phyloP scores from a whole-genome alignment of 1,284 basidiomycete genomes.

The Cystobasidium sp. region DNA sequence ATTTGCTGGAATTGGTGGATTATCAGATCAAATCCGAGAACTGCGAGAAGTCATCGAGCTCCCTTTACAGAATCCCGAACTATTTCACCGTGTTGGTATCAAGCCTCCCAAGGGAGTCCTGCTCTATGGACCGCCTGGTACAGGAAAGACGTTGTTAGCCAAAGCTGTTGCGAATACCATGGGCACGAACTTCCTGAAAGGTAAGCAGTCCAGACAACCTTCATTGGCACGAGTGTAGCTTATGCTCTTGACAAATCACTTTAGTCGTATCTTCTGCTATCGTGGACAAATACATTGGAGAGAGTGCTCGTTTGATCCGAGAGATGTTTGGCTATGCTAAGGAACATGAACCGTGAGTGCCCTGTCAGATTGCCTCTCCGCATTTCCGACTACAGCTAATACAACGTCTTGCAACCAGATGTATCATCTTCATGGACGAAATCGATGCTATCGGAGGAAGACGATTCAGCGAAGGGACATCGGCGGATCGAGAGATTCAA shows the following conservation, averaged over 20 bases:
- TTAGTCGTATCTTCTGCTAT: constrained; percentile 95
- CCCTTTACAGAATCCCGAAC: constrained; percentile 93
- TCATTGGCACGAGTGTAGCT: neutral
- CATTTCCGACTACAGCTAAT: neutral
- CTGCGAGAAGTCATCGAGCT: constrained; percentile 97
- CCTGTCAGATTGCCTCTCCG: neutral
- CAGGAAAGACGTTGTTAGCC: constrained; percentile 97
- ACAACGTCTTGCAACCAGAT: constrained; percentile 55
- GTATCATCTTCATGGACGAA: constrained; percentile 99
- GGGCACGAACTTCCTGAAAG: constrained; percentile 95
- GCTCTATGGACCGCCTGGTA: constrained; percentile 92
- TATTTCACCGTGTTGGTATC: constrained; percentile 96
- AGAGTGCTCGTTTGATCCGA: constrained; percentile 88
- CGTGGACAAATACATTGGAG: constrained; percentile 99
- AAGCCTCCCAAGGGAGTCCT: constrained; percentile 99
- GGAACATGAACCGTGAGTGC: constrained; percentile 80
- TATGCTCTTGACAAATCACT: neutral
- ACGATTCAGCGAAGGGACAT: constrained; percentile 96
- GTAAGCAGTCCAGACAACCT: neutral
- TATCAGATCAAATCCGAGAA: constrained; percentile 98
- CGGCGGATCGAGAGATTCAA: constrained; percentile 98
- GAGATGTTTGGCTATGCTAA: constrained; percentile 99
- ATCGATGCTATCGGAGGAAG: constrained; percentile 96
- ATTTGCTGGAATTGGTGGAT: constrained; percentile 95
- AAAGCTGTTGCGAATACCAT: constrained; percentile 98